Evolutionary conservation across 1,284 basidiomycete genomes (phyloP), one percentile per base, ranked within the genome.

Genomic region (Vanrija sp.): DNA sequence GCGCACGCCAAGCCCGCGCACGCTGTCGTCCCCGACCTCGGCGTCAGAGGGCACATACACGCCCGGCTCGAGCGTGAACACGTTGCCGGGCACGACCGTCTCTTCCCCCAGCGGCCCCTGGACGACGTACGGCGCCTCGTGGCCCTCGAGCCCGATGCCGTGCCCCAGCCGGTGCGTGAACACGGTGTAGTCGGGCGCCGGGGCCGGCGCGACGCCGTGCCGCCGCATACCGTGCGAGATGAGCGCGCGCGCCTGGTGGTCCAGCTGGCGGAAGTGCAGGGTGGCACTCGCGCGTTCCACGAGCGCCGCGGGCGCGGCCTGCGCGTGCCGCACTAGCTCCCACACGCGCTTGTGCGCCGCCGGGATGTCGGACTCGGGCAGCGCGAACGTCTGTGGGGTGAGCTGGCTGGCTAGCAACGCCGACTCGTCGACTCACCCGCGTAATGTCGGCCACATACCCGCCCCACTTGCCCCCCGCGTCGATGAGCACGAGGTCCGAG

Each of bases 31-130:
- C 25, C 54, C 55, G 15, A 58, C 54, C 38, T 51, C 48, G n/a
- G 54, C 42, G 1, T 54, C 59, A 2, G 44, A 15, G 3, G 72
- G 70, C 51, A 91, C 86, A 72, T 92, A 92, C 28, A 92, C 79
- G 0, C 89, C 89, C 2, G 89, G 90, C 72, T 93, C 89, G 64
- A 91, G 80, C 7, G 87, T 89, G 74, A 92, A 91, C 0, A 86
- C 80, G 66, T 91, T 85, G 1, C 88, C 88, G 0, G 72, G 71
- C 44, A 81, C 74, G 50, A 91, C 83, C 23, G 81, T 63, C 21
- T 58, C 60, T 15, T 64, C 52, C 14, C 71, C 72, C 6, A 67
- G 57, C 4, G 55, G 49, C 9, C 86, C 87, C 28, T 87, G 87
- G 49, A 83, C 82, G 28, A 91, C 78, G 72, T 91, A 92, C 1